A percentile compares a stretch with the other conserved stretches of the same genome.
phyloP scores from a whole-genome alignment of 2,329 filamentous ascomycete genomes.

The Colletotrichum limetticola region DNA sequence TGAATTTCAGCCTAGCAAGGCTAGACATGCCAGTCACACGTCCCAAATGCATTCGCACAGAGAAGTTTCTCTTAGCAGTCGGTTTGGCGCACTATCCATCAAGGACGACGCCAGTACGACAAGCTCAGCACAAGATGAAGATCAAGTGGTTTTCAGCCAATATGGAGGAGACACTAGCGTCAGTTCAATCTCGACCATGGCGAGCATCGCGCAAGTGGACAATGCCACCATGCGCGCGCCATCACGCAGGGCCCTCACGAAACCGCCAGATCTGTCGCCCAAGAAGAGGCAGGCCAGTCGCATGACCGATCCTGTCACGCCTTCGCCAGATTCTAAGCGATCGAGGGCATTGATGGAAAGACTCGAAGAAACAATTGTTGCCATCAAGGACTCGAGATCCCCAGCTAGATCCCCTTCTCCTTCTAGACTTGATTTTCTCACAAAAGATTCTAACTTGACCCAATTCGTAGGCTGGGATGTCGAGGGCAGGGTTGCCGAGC shows the following conservation, averaged over 20 bases:
- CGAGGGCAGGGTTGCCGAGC: slow-evolving; percentile 77
- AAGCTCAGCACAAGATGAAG: slow-evolving; percentile 40
- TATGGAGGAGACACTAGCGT: slow-evolving; percentile 37
- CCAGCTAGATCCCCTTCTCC: slow-evolving; percentile 56
- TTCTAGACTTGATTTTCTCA: slow-evolving; percentile 67
- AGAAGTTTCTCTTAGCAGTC: slow-evolving; percentile 56
- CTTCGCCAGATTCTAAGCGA: slow-evolving; percentile 32
- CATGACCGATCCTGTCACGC: slow-evolving; percentile 31
- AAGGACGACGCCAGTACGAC: slow-evolving; percentile 41
- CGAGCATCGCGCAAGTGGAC: slow-evolving; percentile 37
- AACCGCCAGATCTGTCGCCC: slow-evolving; percentile 28
- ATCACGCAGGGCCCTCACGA: neutral
- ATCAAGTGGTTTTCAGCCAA: slow-evolving; percentile 59
- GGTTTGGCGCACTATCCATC: slow-evolving; percentile 53
- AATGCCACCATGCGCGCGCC: slow-evolving; percentile 39
- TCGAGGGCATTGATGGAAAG: slow-evolving; percentile 36
- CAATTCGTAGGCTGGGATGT: slow-evolving; percentile 80
- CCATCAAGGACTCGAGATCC: slow-evolving; percentile 48
- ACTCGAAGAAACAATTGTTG: slow-evolving; percentile 42
- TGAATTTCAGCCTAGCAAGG: slow-evolving; percentile 38
- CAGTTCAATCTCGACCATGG: slow-evolving; percentile 19
- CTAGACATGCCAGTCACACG: slow-evolving; percentile 40
- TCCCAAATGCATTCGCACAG: slow-evolving; percentile 45
- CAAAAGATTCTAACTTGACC: slow-evolving; percentile 78
- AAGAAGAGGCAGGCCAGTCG: slow-evolving; percentile 33